Evolutionary conservation across 108 stramenopile species (phyloP).

Genomic region (Pseudonitzschia pungens): DNA sequence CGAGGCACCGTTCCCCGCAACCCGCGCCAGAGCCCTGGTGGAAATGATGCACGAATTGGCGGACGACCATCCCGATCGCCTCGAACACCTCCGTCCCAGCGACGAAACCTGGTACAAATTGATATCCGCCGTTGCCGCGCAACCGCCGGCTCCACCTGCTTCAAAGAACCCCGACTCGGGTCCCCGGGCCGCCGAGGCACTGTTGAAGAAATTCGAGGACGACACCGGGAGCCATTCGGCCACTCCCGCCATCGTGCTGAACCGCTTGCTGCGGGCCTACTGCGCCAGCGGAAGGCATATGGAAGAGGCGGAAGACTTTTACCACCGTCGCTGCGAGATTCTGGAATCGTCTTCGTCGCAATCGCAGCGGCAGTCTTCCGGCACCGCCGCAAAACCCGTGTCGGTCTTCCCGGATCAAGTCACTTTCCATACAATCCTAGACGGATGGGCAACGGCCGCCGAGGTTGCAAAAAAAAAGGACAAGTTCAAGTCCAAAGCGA

Average conservation of each 20-base stretch:
- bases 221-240: conserved; percentile 6
- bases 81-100: background rate
- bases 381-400: background rate
- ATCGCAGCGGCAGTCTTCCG: background rate
- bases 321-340: background rate
- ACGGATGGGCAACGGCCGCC: conserved; percentile 10
- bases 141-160: too few species aligned
- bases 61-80: background rate
- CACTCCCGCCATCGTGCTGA: conserved; percentile 1
- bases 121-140: background rate
- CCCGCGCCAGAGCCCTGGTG: background rate
- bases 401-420: background rate
- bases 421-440: conserved; percentile 5
- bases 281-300: background rate
- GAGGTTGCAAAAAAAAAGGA: background rate
- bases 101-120: conserved; percentile 8
- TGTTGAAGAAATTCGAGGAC: conserved; percentile 20
- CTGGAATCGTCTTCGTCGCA: background rate
- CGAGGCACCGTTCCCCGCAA: background rate
- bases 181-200: conserved; percentile 19
- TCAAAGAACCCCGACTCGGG: background rate
- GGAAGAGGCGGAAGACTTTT: conserved; percentile 15
- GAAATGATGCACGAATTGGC: conserved; percentile 9
- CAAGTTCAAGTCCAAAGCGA: background rate
- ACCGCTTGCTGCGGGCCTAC: conserved; percentile 13